Percentiles rank a stretch among this genome's conserved stretches.
Conservation (phyloP, 108 stramenopile species). For the Nitzschia sp. region DNA sequence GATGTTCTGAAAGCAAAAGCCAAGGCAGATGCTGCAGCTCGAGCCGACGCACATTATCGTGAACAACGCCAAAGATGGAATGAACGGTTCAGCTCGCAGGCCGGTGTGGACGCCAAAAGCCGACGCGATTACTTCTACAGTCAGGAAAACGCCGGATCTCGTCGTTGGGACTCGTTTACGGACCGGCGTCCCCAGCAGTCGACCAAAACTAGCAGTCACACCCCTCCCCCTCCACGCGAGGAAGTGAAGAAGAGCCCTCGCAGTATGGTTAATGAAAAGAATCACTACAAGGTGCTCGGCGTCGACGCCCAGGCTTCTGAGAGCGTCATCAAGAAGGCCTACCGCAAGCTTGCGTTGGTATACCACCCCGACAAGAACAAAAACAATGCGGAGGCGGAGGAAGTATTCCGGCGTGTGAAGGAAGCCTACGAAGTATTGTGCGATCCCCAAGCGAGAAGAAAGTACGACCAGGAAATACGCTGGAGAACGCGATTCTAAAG, state of each 20-base stretch:
- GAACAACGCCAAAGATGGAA: conserved; percentile 46
- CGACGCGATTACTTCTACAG: conserved; percentile 50
- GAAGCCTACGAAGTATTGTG: conserved; percentile 76
- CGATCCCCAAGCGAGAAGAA: conserved; percentile 50
- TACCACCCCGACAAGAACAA: conserved; percentile 50
- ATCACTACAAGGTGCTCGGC: conserved; percentile 64
- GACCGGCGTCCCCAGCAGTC: conserved; percentile 33
- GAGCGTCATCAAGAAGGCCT: conserved; percentile 79
- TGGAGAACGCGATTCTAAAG: conserved; percentile 17
- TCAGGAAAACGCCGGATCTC: conserved; percentile 32
- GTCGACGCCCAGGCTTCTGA: conserved; percentile 52
- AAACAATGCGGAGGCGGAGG: conserved; percentile 59
- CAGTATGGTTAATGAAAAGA: conserved; percentile 7
- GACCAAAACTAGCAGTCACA: conserved; percentile 7
- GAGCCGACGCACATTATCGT: conserved; percentile 26
- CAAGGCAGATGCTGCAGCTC: conserved; percentile 30
- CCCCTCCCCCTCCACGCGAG: too few species aligned
- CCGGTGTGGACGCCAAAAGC: conserved; percentile 28
- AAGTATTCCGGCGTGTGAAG: conserved; percentile 73
- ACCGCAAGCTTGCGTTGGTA: conserved; percentile 59
- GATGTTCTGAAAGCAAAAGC: conserved; percentile 56
- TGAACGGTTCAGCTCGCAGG: conserved; percentile 37
- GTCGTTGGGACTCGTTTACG: conserved; percentile 75
- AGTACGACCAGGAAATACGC: conserved; percentile 66
- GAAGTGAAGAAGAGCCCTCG: conserved; percentile 10